Evolutionary conservation across 768 basidiomycete species (phyloP).

Genomic region (Stropharia rugosoannulata): DNA sequence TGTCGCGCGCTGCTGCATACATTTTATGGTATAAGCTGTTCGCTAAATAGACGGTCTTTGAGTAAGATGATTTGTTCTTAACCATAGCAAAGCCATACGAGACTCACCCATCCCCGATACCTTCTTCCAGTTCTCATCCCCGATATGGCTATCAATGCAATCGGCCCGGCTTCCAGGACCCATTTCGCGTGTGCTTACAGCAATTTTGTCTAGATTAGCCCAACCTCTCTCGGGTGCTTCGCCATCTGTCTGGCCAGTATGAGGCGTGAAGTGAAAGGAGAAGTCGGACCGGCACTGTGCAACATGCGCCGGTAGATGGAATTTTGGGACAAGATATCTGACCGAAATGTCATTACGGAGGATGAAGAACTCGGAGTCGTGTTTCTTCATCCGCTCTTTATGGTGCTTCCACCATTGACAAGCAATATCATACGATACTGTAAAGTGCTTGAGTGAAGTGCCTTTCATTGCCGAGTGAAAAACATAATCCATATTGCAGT

Average conservation of each 20-base stretch:
- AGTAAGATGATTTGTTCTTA: no score
- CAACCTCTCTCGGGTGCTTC: slow-evolving; percentile 33
- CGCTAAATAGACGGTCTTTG: no score
- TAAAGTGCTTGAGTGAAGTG: neutral
- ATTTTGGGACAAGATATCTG: slow-evolving; percentile 24
- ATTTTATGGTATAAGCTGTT: no score
- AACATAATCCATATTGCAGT: neutral
- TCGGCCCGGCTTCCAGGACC: slow-evolving; percentile 25
- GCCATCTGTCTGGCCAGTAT: slow-evolving; percentile 29
- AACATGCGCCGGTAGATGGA: slow-evolving; percentile 26
- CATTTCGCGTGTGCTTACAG: slow-evolving; percentile 32
- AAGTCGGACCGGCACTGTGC: slow-evolving; percentile 15
- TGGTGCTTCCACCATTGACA: neutral
- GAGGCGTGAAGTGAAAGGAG: slow-evolving; percentile 20
- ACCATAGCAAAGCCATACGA: no score
- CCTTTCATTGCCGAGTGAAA: neutral
- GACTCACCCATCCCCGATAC: slow-evolving; percentile 14
- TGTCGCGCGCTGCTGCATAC: no score
- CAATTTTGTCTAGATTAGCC: slow-evolving; percentile 23
- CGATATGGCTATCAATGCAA: slow-evolving; percentile 24
- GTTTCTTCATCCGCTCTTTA: neutral
- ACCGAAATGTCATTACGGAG: neutral
- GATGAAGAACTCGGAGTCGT: neutral
- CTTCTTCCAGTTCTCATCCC: slow-evolving; percentile 27
- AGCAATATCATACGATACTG: neutral